Evolutionary conservation across 169 alveolate genomes (phyloP).

Genomic region (Plasmodium inui): DNA sequence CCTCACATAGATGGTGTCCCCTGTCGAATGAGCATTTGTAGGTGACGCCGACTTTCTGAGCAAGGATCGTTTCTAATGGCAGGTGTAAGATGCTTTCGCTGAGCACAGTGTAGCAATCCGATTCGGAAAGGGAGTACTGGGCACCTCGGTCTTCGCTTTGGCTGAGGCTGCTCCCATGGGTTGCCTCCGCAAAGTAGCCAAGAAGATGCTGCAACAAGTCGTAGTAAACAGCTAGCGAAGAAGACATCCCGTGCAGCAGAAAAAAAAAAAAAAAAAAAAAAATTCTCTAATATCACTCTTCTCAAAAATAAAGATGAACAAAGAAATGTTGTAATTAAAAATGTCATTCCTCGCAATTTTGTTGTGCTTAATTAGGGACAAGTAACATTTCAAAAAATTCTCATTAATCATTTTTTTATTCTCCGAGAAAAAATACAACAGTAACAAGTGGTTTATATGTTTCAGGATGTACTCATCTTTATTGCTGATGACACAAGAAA

Average conservation of each 20-base stretch:
- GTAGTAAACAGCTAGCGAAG: conserved; percentile 33
- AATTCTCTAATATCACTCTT: conserved; percentile 7
- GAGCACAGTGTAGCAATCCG: neutral
- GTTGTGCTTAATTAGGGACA: conserved; percentile 65
- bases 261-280: conserved; percentile 50
- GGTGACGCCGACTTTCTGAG: conserved; percentile 2
- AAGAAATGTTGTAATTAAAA: conserved; percentile 38
- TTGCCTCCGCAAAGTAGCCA: neutral
- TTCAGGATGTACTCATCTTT: conserved; percentile 65
- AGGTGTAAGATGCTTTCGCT: conserved; percentile 9
- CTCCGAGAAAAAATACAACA: conserved; percentile 29
- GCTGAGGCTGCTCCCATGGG: neutral
- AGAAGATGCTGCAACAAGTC: conserved; percentile 12
- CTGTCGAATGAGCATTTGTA: conserved; percentile 1
- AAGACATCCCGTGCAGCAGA: conserved; percentile 7
- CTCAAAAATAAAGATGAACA: conserved; percentile 54
- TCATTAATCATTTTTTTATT: conserved; percentile 42
- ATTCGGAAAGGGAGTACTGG: neutral
- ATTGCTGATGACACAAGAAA: conserved; percentile 15
- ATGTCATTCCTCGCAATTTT: conserved; percentile 16
- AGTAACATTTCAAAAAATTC: conserved; percentile 29
- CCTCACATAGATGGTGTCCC: neutral
- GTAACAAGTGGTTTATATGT: conserved; percentile 30
- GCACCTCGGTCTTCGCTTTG: neutral
- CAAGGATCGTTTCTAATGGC: conserved; percentile 32